These are phyloP conservation scores for Sporothrix luriei DNA, from an alignment of 2,329 filamentous ascomycete species.

Conservation along the genomic window DNA sequence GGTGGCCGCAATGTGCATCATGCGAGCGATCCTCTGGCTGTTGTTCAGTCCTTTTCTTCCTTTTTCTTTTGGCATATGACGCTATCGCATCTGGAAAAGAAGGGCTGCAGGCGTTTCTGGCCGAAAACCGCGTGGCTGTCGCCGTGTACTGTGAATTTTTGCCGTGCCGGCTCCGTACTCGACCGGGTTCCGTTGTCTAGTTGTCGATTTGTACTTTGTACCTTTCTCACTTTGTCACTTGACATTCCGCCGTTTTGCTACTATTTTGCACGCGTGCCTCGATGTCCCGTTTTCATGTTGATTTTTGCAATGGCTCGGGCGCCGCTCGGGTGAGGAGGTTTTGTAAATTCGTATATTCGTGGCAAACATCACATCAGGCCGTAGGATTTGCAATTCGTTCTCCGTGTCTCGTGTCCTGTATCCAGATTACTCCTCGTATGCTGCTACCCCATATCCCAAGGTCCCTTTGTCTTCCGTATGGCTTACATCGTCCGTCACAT, in stretches of 20 bases:
- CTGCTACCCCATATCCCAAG: background rate
- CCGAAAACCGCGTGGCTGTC: constrained; percentile 12
- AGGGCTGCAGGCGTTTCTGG: background rate
- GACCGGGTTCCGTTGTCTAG: background rate
- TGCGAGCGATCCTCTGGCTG: constrained; percentile 6
- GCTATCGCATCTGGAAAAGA: constrained; percentile 1
- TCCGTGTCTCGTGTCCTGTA: background rate
- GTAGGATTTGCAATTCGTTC: background rate
- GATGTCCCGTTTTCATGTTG: background rate
- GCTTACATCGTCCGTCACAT: constrained; percentile 12
- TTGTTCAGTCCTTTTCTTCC: background rate
- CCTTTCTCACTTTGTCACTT: constrained; percentile 3
- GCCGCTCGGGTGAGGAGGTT: constrained; percentile 1
- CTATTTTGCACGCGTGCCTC: background rate
- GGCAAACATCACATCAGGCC: background rate
- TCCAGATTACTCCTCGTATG: background rate
- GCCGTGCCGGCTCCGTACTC: constrained; percentile 21
- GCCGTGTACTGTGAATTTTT: background rate
- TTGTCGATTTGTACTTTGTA: too few species aligned
- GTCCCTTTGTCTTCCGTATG: too few species aligned
- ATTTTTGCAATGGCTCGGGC: background rate
- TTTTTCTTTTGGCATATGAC: constrained; percentile 7
- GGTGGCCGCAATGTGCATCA: constrained; percentile 5
- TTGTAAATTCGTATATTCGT: background rate
- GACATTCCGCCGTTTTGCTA: too few species aligned